Percentiles rank a stretch among this genome's conserved stretches.
Evolutionary conservation across 148 eudicot species (phyloP).

Genomic region (Fagopyrum homotropicum): DNA sequence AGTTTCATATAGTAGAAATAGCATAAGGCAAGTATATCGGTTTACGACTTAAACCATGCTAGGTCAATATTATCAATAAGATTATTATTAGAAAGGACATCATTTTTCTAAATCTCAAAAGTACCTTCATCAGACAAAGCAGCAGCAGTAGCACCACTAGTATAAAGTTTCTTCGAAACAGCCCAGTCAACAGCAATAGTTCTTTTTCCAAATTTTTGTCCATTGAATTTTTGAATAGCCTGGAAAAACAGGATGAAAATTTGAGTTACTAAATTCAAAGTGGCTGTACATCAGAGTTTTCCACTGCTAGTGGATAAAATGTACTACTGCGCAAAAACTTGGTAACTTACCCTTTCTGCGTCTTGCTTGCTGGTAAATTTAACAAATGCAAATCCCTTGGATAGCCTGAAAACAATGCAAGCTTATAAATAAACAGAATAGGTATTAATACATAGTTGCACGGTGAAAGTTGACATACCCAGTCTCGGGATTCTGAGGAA

Average conservation of each 20-base stretch:
- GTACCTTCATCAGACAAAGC: conserved; percentile 57
- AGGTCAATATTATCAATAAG: no score
- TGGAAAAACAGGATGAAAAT: conserved; percentile 16
- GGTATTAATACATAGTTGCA: conserved; percentile 6
- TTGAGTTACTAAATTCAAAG: not conserved
- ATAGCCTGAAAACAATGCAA: conserved; percentile 39
- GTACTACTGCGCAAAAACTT: conserved; percentile 2
- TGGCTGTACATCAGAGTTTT: not conserved
- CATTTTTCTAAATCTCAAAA: not conserved
- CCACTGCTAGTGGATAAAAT: not conserved
- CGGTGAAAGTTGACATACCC: conserved; percentile 38
- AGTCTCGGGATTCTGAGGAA: conserved; percentile 75
- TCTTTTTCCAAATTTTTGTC: conserved; percentile 49
- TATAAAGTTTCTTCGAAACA: conserved; percentile 72
- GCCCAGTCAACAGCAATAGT: conserved; percentile 99
- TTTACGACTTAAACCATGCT: no score
- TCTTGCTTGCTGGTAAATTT: conserved; percentile 93
- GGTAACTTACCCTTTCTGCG: conserved; percentile 66
- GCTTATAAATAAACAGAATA: conserved; percentile 13
- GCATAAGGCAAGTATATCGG: no score
- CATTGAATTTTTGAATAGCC: conserved; percentile 92
- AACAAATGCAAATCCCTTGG: conserved; percentile 92
- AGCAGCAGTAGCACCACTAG: conserved; percentile 32
- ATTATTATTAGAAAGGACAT: not conserved
- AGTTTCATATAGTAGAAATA: not conserved